Percentiles rank a stretch among this genome's conserved stretches.
These are phyloP conservation scores for Cicer bijugum DNA, from an alignment of 306 rosid genomes.

Conservation along the genomic window DNA sequence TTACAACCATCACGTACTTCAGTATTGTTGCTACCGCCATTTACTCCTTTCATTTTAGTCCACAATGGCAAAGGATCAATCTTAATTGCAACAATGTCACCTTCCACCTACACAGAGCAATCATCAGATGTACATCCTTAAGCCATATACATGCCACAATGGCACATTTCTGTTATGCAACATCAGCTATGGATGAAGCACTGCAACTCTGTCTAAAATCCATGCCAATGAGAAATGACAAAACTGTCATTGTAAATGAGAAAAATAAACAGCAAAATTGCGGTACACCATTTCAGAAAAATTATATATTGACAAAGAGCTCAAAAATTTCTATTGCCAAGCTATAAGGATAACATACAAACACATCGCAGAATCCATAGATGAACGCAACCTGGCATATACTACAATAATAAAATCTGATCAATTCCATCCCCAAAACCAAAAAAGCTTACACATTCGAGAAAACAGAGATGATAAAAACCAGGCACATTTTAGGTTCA, in stretches of 20 bases:
- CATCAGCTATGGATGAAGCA: slow-evolving; percentile 31
- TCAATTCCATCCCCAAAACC: background rate
- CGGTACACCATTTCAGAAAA: background rate
- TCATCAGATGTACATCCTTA: slow-evolving; percentile 34
- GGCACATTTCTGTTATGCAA: slow-evolving; percentile 27
- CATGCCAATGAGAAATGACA: slow-evolving; percentile 28
- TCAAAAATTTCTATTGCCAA: slow-evolving; percentile 2
- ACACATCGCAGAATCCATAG: background rate
- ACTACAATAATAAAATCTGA: background rate
- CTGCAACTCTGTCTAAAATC: slow-evolving; percentile 25
- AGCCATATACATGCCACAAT: slow-evolving; percentile 26
- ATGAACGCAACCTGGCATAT: background rate
- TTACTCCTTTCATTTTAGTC: slow-evolving; percentile 81
- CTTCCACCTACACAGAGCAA: slow-evolving; percentile 72
- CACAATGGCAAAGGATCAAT: slow-evolving; percentile 71
- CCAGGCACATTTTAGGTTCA: background rate
- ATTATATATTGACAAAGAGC: background rate
- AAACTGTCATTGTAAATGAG: slow-evolving; percentile 14
- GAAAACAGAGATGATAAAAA: slow-evolving; percentile 9
- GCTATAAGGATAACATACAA: background rate
- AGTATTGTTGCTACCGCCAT: slow-evolving; percentile 47
- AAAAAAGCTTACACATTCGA: background rate
- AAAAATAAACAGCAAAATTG: background rate
- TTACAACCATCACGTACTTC: slow-evolving; percentile 52
- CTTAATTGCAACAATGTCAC: slow-evolving; percentile 79